Percentiles rank a stretch among this genome's conserved stretches.
These are phyloP conservation scores for Lichtheimia ornata DNA, from an alignment of 371 early-diverging fungal genomes.

Conservation along the genomic window DNA sequence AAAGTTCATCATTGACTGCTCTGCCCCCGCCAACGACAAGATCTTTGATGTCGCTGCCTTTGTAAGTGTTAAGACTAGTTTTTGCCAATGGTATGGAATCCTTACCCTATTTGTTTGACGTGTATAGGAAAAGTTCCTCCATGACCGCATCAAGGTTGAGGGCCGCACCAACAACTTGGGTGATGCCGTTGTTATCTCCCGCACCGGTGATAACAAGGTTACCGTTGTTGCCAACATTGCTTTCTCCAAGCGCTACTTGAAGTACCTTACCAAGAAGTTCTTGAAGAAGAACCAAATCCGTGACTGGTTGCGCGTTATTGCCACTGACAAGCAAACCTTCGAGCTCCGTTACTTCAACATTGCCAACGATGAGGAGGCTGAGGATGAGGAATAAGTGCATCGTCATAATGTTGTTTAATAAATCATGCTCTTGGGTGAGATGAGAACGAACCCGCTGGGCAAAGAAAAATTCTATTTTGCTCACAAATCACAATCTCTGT, in stretches of 20 bases:
- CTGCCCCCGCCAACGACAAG: slow-evolving; percentile 92
- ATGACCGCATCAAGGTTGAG: slow-evolving; percentile 97
- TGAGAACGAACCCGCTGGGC: slow-evolving; percentile 67
- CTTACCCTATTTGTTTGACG: not conserved
- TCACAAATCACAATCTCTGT: slow-evolving; percentile 63
- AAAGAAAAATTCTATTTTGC: slow-evolving; percentile 20
- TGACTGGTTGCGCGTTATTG: slow-evolving; percentile 98
- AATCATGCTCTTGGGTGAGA: slow-evolving; percentile 49
- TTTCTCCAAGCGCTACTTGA: slow-evolving; percentile 98
- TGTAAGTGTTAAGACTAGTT: slow-evolving; percentile 47
- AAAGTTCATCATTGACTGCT: slow-evolving; percentile 93
- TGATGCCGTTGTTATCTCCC: slow-evolving; percentile 83
- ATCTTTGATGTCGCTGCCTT: slow-evolving; percentile 97
- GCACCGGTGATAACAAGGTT: slow-evolving; percentile 74
- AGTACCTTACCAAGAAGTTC: slow-evolving; percentile 99
- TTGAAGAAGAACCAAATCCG: slow-evolving; percentile 98
- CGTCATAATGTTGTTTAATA: slow-evolving; percentile 13
- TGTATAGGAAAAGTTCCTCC: slow-evolving; percentile 87
- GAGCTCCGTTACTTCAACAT: slow-evolving; percentile 97
- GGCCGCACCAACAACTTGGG: slow-evolving; percentile 96
- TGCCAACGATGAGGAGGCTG: slow-evolving; percentile 83
- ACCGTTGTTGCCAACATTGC: slow-evolving; percentile 77
- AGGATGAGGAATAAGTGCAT: slow-evolving; percentile 61
- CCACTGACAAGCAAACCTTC: slow-evolving; percentile 89
- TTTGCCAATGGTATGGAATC: no score